Conservation (phyloP, 257 asterid species). For the Solanum chiquidenum region DNA sequence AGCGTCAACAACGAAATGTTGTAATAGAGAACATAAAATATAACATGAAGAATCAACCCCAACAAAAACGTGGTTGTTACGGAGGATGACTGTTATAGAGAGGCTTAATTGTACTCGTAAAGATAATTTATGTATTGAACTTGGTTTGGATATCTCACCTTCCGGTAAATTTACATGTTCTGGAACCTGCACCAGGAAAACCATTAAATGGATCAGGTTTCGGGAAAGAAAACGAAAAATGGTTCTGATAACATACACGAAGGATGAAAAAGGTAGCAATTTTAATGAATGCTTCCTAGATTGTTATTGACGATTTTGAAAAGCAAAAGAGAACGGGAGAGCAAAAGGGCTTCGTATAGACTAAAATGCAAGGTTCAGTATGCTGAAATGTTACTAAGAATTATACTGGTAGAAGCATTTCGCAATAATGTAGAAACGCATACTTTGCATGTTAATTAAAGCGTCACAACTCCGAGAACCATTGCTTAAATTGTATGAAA, state of each 20-base stretch:
- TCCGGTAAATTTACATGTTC: slow-evolving; percentile 71
- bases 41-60: not conserved
- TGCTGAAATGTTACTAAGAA: not conserved
- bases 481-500: not conserved
- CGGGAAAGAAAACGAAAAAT: not conserved
- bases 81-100: not conserved
- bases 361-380: not conserved
- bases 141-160: slow-evolving; percentile 33
- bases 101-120: not conserved
- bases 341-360: not conserved
- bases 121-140: not conserved
- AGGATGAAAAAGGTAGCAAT: not conserved
- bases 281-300: not conserved
- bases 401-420: not conserved
- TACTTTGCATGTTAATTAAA: not conserved
- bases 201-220: not conserved
- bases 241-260: not conserved
- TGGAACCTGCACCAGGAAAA: slow-evolving; percentile 46
- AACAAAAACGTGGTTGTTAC: not conserved
- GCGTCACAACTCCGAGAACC: not conserved
- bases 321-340: not conserved
- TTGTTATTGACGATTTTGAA: not conserved
- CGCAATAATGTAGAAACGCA: not conserved
- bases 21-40: not conserved
- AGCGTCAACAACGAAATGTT: not conserved